Evolutionary conservation across 106 monocot species (phyloP), one percentile per base, ranked within the genome.

Genomic region (Dioscorea alata): DNA sequence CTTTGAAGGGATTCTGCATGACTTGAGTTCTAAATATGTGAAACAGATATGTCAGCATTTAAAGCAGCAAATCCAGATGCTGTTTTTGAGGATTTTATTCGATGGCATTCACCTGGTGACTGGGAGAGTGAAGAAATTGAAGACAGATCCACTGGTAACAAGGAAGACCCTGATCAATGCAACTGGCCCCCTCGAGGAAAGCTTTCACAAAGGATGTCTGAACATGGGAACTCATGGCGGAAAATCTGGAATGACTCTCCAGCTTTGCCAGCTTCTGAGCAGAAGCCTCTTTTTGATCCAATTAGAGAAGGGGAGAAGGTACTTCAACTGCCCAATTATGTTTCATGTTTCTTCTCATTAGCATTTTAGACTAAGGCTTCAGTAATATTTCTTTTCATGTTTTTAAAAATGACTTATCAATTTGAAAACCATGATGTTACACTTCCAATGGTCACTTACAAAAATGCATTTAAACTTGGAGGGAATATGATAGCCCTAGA

Each of bases 11-110:
- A 28, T 28, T 28, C 28, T 42, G 5, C 10, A 10, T 42, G 6
- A 42, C 42, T 42, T 42, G 5, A 42, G 42, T 61, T 48, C 8
- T 62, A 3, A 33, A 35, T 7, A 67, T 80, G 42, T 33, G 61
- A 10, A 53, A 13, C 52, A 97, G 97, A 99, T 70, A 99, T 99
- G 97, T 99, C 97, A 71, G 92, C 97, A 23, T 99, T 99, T 57
- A 99, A 99, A 81, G 92, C 92, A 76, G 97, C 97, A 77, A 99
- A 99, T 61, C 97, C 97, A 57, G 89, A 85, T 73, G 89, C 97
- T 19, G 69, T 90, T 54, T 99, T 97, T 85, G 97, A 99, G 85
- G 92, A 99, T 87, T 99, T 99, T 73, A 92, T 99, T 65, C 81
- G 97, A 66, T 99, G 97, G 92, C 89, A 90, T 69, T 99, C 97